Evolutionary conservation across 768 basidiomycete genomes (phyloP).

Genomic region (Tylopilus subfusipes): DNA sequence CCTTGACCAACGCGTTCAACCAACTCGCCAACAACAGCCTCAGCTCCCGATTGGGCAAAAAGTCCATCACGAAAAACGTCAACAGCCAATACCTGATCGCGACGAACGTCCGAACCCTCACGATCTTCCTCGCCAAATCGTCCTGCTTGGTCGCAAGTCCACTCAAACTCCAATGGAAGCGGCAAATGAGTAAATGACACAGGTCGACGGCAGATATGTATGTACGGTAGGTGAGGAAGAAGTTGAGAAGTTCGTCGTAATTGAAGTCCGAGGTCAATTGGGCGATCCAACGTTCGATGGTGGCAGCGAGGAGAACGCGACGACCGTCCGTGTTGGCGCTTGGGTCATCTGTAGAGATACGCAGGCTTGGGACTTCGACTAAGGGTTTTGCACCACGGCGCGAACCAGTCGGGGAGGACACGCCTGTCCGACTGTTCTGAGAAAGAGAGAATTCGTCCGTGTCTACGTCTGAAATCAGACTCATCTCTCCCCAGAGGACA

Average conservation of each 20-base stretch:
- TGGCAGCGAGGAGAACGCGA: constrained; percentile 75
- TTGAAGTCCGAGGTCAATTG: constrained; percentile 84
- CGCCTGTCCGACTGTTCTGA: constrained; percentile 36
- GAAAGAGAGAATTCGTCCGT: constrained; percentile 40
- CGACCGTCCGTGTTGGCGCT: constrained; percentile 24
- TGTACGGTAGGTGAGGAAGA: constrained; percentile 89
- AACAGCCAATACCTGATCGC: constrained; percentile 88
- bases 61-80: constrained; percentile 88
- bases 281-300: constrained; percentile 91
- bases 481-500: constrained; percentile 80
- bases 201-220: constrained; percentile 79
- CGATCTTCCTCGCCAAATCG: constrained; percentile 69
- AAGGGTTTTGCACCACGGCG: constrained; percentile 32
- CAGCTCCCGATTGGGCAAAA: constrained; percentile 75
- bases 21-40: constrained; percentile 70
- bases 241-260: constrained; percentile 83
- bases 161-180: constrained; percentile 84
- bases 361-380: constrained; percentile 28
- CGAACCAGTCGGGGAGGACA: constrained; percentile 39
- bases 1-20: constrained; percentile 73
- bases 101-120: constrained; percentile 85
- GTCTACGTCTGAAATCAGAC: constrained; percentile 28
- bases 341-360: constrained; percentile 24
- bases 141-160: constrained; percentile 43
- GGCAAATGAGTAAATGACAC: constrained; percentile 74